Conservation (phyloP, 192 early-diverging fungal species). For the Coemansia sp. region DNA sequence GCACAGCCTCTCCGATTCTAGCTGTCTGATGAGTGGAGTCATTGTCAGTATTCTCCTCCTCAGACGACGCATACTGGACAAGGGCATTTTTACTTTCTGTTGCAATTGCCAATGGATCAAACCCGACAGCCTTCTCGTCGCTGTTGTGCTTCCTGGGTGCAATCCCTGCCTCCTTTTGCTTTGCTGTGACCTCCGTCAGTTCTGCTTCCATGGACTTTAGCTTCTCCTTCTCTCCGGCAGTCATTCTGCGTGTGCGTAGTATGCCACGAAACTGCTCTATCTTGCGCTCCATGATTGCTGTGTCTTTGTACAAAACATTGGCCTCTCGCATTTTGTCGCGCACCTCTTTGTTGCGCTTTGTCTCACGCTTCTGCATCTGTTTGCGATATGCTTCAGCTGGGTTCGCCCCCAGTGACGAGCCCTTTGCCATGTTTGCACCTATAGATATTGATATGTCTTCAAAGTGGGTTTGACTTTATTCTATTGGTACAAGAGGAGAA, state of each 20-base stretch:
- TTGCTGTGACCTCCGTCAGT: constrained; percentile 25
- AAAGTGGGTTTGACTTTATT: constrained; percentile 5
- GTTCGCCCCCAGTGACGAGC: constrained; percentile 25
- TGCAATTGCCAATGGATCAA: constrained; percentile 30
- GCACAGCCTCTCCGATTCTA: constrained; percentile 1
- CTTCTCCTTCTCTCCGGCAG: constrained; percentile 36
- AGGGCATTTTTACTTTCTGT: constrained; percentile 1
- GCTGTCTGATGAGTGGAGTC: background rate
- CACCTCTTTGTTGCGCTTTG: constrained; percentile 47
- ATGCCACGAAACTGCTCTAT: constrained; percentile 39
- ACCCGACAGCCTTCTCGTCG: constrained; percentile 16
- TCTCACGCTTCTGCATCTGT: constrained; percentile 39
- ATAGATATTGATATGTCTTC: background rate
- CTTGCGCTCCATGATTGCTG: constrained; percentile 37
- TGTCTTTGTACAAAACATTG: constrained; percentile 33
- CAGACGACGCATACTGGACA: constrained; percentile 20
- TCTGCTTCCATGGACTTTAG: constrained; percentile 31
- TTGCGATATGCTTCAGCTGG: constrained; percentile 31
- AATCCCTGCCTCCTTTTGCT: constrained; percentile 42
- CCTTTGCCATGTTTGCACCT: constrained; percentile 24
- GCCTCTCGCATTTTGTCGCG: constrained; percentile 42
- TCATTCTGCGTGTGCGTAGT: constrained; percentile 30
- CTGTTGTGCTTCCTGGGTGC: background rate
- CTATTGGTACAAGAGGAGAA: background rate
- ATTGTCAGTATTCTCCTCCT: constrained; percentile 4